Evolutionary conservation across 352 stramenopile genomes (phyloP), one percentile per base, ranked within the genome.

Genomic region (Phytophthora agathidicida): DNA sequence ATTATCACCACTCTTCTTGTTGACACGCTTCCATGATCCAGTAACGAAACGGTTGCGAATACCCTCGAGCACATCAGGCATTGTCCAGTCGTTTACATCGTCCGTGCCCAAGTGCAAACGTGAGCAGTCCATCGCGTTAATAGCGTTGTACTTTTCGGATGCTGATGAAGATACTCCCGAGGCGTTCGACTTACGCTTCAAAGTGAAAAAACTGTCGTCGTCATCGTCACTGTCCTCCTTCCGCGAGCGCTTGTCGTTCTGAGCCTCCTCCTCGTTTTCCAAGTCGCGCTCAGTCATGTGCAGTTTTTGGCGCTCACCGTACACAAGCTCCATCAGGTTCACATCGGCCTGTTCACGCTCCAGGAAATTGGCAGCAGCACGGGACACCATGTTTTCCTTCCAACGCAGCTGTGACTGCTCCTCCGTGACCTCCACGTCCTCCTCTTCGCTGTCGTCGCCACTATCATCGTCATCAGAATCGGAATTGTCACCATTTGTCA

Each of bases 31-130:
- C 96, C 96, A 99, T 20, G 96, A 96, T n/a, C 97, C 96, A 44
- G 97, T 99, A 2, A 99, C 97, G 68, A 99, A 99, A 37, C 96
- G 97, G 57, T 98, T 78, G 47, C 87, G 88, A 30, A 96, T 88
- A 23, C 82, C 71, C 55, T 96, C 73, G 2, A 96, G 71, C 7
- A 91, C 65, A 39, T 94, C 81, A 0, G 73, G 71, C 59, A 93
- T 73, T 4, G 73, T 67, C 86, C 87, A 93, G 35, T 92, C 88
- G 23, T 93, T 86, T 26, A 84, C 39, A 36, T 96, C 85, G 11
- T 91, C 75, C 4, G 45, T 38, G 19, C 60, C 79, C 24, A 90
- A 56, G 49, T 96, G 83, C 47, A 98, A 77, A 37, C 88, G 83
- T 9, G 84, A 92, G 48, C 82, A 93, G 47, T 94, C 86, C 31